phyloP scores from a whole-genome alignment of 2,329 filamentous ascomycete species.

The Sporothrix euskadiensis region DNA sequence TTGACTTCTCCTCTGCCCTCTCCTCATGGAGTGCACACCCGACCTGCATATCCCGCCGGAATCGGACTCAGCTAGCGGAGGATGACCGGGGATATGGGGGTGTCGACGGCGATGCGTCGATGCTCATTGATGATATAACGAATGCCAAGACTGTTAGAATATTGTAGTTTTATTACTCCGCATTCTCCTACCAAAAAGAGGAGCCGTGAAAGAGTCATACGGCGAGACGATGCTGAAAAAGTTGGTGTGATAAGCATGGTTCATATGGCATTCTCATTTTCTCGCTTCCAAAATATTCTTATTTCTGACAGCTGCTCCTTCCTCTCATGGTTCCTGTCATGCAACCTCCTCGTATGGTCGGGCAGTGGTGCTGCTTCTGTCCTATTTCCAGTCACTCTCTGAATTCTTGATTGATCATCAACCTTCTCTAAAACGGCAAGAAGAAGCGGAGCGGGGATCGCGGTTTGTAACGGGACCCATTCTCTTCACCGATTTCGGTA shows the following conservation, averaged over 20 bases:
- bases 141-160: neutral
- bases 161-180: neutral
- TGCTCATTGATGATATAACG: neutral
- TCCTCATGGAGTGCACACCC: neutral
- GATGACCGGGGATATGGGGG: neutral
- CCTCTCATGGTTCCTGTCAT: neutral
- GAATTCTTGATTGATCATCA: conserved; percentile 13
- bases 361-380: neutral
- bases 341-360: neutral
- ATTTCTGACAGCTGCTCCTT: neutral
- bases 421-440: neutral
- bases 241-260: neutral
- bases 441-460: conserved; percentile 2
- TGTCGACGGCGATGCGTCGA: neutral
- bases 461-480: neutral
- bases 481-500: neutral
- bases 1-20: neutral
- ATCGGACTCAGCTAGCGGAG: neutral
- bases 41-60: conserved; percentile 10
- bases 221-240: neutral
- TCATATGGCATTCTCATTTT: neutral
- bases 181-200: neutral
- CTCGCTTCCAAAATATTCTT: neutral
- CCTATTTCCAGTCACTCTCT: neutral
- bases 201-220: conserved; percentile 2